Evolutionary conservation across 176 grass and related monocot genomes (phyloP).

Genomic region (Eragrostis curvula): DNA sequence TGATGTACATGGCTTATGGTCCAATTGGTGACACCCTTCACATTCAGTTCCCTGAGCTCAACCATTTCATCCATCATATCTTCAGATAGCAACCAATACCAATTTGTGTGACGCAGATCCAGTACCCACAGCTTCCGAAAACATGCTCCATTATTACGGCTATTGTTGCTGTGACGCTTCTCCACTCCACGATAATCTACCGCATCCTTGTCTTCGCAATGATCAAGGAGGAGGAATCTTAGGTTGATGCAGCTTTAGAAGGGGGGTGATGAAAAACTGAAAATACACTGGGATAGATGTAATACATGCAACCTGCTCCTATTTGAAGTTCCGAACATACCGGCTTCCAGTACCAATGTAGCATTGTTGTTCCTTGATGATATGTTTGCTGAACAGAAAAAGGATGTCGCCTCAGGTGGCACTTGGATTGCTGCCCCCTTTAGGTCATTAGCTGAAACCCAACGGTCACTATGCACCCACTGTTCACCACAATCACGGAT

Average conservation of each 20-base stretch:
- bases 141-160: not conserved
- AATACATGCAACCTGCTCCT: not conserved
- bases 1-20: not conserved
- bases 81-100: not conserved
- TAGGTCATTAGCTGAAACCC: not conserved
- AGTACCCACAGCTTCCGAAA: not conserved
- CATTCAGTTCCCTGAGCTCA: too few species aligned
- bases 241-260: not conserved
- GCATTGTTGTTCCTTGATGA: not conserved
- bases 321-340: not conserved
- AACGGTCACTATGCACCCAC: not conserved
- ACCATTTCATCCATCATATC: not conserved
- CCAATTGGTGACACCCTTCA: not conserved
- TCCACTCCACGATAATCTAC: not conserved
- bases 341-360: not conserved
- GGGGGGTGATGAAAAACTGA: slow-evolving; percentile 37
- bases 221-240: slow-evolving; percentile 12
- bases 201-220: not conserved
- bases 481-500: not conserved
- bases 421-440: fast-evolving
- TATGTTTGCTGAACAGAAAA: not conserved
- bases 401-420: not conserved
- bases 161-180: not conserved
- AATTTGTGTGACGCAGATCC: not conserved
- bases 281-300: not conserved